Evolutionary conservation across 768 basidiomycete genomes (phyloP).

Genomic region (Macrolepiota albuminosa): DNA sequence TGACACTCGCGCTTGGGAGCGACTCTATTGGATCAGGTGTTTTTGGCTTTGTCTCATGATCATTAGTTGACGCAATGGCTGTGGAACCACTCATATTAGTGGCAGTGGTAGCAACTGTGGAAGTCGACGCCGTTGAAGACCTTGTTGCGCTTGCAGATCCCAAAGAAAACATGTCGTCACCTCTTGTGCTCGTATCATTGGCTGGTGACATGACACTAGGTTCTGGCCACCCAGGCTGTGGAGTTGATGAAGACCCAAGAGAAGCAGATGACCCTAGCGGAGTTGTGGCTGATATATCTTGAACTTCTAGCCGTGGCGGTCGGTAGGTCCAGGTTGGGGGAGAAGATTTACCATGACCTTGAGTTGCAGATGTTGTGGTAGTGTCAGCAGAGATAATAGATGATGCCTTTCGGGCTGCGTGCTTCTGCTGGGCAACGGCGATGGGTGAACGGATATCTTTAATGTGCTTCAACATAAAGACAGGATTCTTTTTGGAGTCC

Average conservation of each 20-base stretch:
- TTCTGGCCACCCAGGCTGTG: slow-evolving; percentile 77
- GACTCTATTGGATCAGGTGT: slow-evolving; percentile 14
- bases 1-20: slow-evolving; percentile 16
- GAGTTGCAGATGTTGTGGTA: slow-evolving; percentile 34
- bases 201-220: slow-evolving; percentile 55
- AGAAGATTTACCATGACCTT: slow-evolving; percentile 37
- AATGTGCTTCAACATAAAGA: slow-evolving; percentile 98
- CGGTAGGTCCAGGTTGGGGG: slow-evolving; percentile 43
- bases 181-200: slow-evolving; percentile 26
- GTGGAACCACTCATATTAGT: slow-evolving; percentile 24
- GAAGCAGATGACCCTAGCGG: slow-evolving; percentile 45
- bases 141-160: slow-evolving; percentile 24
- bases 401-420: slow-evolving; percentile 80
- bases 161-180: slow-evolving; percentile 38
- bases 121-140: slow-evolving; percentile 25
- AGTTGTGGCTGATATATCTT: slow-evolving; percentile 47
- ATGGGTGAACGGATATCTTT: slow-evolving; percentile 97
- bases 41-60: slow-evolving; percentile 22
- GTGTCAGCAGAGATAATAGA: slow-evolving; percentile 43
- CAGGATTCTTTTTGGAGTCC: slow-evolving; percentile 95
- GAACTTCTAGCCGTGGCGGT: slow-evolving; percentile 68
- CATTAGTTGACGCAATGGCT: slow-evolving; percentile 21
- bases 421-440: slow-evolving; percentile 94
- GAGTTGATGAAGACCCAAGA: slow-evolving; percentile 53
- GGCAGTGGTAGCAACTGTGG: slow-evolving; percentile 20